Base-by-base conservation (phyloP, 352 stramenopile species). In the Pythium coloratum region DNA sequence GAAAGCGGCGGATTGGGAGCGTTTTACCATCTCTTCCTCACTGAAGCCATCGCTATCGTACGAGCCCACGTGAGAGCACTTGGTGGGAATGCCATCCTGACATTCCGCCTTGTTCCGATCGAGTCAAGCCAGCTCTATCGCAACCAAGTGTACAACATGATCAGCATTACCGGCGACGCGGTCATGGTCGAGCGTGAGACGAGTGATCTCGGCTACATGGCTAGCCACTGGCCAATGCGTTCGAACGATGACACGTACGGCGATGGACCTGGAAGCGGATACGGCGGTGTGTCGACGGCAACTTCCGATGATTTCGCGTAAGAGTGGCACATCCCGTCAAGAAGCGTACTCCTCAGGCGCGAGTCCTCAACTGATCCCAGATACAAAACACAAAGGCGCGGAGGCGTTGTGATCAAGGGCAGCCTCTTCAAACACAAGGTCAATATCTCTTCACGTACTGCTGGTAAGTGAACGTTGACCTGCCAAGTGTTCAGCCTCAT, bases 81-180 rank as follows among this genome's bases (percentile, higher is more conserved):
- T 7, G 86, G 87, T 30, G 88, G 88, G 16, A 96, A 96, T 58
- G 89, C 85, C 14, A 92, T 96, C 75, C 80, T 96, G 44, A 91
- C 85, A 24, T 96, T 94, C 63, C 87, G 86, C 7, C 76, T 96
- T 18, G 83, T 93, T 36, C 89, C 89, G 4, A 95, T 94, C 58
- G 88, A 96, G 69, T 95, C 88, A 9, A 95, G 86, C 47, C 86
- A 94, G 50, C 69, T 95, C 33, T 92, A 94, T 55, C 88, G 89
- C 49, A 96, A 96, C 68, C 88, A 95, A 69, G 87, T 95, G 59
- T 96, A 96, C 86, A 96, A 96, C 73, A 95, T 96, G 86, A 95
- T 96, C 55, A 95, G 85, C 61, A 91, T 96, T 69, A 96, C 86
- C 2, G 89, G 89, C 6, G 89, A 95, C 65, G 83, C 86, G 9